phyloP scores from a whole-genome alignment of 495 filamentous ascomycete genomes.

The Penicillium coffeae region DNA sequence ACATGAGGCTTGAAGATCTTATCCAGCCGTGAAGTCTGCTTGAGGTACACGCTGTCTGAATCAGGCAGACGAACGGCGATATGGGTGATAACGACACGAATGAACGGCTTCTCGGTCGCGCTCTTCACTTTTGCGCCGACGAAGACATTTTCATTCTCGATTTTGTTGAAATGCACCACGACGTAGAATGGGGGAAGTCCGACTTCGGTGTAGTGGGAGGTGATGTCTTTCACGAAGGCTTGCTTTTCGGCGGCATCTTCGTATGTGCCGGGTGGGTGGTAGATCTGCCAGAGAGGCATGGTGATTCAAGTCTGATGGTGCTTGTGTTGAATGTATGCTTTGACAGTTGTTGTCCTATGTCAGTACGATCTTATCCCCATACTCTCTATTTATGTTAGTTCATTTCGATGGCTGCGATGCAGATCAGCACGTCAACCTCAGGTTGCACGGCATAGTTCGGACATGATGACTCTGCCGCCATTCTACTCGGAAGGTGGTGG shows the following conservation, averaged over 20 bases:
- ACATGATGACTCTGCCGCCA: not conserved
- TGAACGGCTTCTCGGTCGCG: conserved; percentile 9
- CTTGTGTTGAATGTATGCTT: too few species aligned
- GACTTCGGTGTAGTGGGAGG: conserved; percentile 18
- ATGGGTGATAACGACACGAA: conserved; percentile 21
- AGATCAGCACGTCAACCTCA: not conserved
- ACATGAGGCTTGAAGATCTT: conserved; percentile 19
- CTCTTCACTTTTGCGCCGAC: conserved; percentile 8
- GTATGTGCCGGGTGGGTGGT: conserved; percentile 17
- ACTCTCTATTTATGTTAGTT: not conserved
- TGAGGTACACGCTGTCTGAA: conserved; percentile 1
- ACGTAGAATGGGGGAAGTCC: conserved; percentile 30
- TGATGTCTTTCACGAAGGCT: conserved; percentile 20
- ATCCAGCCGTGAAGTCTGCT: conserved; percentile 12
- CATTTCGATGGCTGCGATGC: not conserved
- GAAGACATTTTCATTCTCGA: conserved; percentile 5
- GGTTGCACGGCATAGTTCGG: not conserved
- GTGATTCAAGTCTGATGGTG: not conserved
- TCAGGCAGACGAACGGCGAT: conserved; percentile 17
- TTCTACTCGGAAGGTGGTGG: too few species aligned
- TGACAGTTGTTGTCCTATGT: too few species aligned
- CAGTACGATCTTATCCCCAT: too few species aligned
- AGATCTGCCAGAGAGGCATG: conserved; percentile 33
- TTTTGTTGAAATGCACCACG: conserved; percentile 17
- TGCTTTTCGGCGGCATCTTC: conserved; percentile 10